Evolutionary conservation across 176 grass and related monocot species (phyloP), one percentile per base, ranked within the genome.

Genomic region (Bonia amplexicaulis): DNA sequence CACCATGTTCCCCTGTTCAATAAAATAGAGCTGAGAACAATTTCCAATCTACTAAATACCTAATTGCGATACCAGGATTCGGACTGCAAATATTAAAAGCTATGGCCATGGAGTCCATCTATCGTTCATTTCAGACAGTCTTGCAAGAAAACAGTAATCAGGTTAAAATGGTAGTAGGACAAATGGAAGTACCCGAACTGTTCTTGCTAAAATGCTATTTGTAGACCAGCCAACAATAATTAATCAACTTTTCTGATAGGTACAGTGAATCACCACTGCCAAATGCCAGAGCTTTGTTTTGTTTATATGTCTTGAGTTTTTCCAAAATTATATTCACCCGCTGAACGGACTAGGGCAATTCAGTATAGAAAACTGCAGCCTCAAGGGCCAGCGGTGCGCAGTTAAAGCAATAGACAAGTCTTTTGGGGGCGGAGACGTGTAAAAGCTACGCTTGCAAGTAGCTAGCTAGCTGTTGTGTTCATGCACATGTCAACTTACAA

Each of bases 1-100:
- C 27, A 72, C 75, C 85, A 94, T 88, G 52, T 72, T 75, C 20
- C 81, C 92, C 97, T 99, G 82, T 81, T 57, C 42, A 41, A 84
- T 5, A 17, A 85, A 60, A 22, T 14, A 82, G 69, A 85, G 55
- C 16, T 71, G 70, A 85, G 55, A 85, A 77, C 12, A 71, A 22
- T 23, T 79, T 52, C 33, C 23, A 49, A 49, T 40, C 6, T 23
- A 48, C 26, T 27, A 65, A 27, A 74, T 81, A 46, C 47, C 35
- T 45, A 27, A 74, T 70, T n/a, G 25, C 0, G 59, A 47, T 76
- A 48, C 4, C 52, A 20, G 33, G 22, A 41, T 71, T 71, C 49
- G 2, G 6, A 82, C 13, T 65, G 13, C 16, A 65, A 65, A 65
- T 65, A 33, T 8, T 0, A 33, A 33, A 2, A 65, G 16, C 29